Percentiles rank a stretch among this genome's conserved stretches.
Conservation (phyloP, 2,329 filamentous ascomycete genomes). For the Pyrenochaeta sp. region DNA sequence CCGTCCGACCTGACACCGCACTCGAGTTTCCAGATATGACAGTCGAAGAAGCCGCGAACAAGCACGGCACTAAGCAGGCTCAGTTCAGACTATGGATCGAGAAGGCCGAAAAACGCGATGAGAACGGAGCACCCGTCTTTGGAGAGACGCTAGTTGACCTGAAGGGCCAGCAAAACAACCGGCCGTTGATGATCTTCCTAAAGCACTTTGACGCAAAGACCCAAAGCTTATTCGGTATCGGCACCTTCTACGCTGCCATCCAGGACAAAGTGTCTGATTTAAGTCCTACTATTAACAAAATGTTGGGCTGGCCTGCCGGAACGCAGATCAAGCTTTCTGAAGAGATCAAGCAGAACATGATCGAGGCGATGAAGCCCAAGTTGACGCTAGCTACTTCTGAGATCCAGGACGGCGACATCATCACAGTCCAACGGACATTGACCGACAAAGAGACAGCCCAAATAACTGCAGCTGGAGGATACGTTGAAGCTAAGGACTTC, state of each 20-base stretch:
- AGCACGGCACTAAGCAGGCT: constrained; percentile 73
- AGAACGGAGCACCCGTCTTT: constrained; percentile 78
- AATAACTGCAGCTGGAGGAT: constrained; percentile 53
- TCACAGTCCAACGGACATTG: constrained; percentile 83
- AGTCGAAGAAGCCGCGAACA: constrained; percentile 69
- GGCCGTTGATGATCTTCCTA: constrained; percentile 82
- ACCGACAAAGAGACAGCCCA: constrained; percentile 56
- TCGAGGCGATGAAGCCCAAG: constrained; percentile 92
- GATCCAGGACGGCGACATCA: constrained; percentile 95
- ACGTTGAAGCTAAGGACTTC: constrained; percentile 78
- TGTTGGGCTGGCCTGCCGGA: constrained; percentile 87
- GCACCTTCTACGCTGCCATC: constrained; percentile 86
- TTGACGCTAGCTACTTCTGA: constrained; percentile 89
- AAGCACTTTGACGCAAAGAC: constrained; percentile 86
- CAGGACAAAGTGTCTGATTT: constrained; percentile 89
- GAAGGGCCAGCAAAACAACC: constrained; percentile 60
- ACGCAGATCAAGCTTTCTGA: constrained; percentile 81
- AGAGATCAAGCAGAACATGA: constrained; percentile 98
- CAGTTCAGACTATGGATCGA: constrained; percentile 88
- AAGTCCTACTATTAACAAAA: constrained; percentile 76
- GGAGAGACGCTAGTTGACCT: constrained; percentile 68
- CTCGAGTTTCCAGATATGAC: constrained; percentile 79
- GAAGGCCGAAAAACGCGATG: constrained; percentile 69
- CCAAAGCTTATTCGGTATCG: constrained; percentile 78
- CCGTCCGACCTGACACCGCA: constrained; percentile 86